Evolutionary conservation across 2,329 filamentous ascomycete species (phyloP).

Genomic region (Botrytis medusae): DNA sequence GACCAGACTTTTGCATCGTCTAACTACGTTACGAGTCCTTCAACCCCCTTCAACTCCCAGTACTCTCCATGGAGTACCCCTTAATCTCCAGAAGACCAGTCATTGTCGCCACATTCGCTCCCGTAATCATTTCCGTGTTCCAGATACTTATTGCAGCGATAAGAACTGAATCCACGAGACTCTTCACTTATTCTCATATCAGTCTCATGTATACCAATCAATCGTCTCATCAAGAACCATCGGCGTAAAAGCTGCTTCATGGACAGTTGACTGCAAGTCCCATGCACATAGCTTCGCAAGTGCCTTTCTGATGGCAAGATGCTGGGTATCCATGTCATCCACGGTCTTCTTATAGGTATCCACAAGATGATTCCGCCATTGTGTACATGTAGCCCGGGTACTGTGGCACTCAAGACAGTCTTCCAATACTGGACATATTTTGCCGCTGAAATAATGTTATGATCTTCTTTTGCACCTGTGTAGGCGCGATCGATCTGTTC

Average conservation of each 20-base stretch:
- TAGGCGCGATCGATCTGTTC: not conserved
- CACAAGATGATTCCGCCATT: not conserved
- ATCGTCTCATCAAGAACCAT: not conserved
- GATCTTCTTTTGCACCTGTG: not conserved
- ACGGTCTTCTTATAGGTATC: not conserved
- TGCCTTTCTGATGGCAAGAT: not conserved
- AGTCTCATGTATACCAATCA: not conserved
- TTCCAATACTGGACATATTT: not conserved
- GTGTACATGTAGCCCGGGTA: accelerated
- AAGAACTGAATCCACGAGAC: not conserved
- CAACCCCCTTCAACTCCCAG: not conserved
- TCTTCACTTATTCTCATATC: not conserved
- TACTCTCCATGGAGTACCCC: not conserved
- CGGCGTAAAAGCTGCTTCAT: not conserved
- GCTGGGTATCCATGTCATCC: not conserved
- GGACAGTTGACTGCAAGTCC: not conserved
- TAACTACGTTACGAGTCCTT: not conserved
- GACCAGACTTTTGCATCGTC: not conserved
- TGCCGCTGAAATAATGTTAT: not conserved
- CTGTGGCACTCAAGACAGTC: not conserved
- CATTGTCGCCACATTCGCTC: not conserved
- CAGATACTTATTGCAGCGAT: not conserved
- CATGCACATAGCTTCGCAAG: not conserved
- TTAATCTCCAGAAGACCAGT: not conserved
- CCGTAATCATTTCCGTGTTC: not conserved